These are phyloP conservation scores for Aureobasidium sp. DNA, from an alignment of 2,329 filamentous ascomycete species.

Conservation along the genomic window DNA sequence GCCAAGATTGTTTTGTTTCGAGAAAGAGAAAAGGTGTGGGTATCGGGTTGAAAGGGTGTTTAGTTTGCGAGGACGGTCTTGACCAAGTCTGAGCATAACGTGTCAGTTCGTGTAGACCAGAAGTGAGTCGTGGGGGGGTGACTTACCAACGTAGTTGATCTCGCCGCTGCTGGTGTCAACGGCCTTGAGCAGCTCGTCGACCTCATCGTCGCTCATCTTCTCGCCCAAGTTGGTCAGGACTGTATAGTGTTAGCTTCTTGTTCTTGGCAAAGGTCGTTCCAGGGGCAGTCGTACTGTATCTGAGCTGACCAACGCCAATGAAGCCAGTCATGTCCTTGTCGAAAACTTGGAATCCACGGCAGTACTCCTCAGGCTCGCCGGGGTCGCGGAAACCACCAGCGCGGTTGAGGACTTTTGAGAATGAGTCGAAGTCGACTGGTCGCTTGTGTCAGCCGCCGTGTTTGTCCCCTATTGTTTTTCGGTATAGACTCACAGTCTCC, in stretches of 20 bases:
- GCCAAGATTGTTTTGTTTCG: slow-evolving; percentile 10
- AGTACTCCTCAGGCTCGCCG: slow-evolving; percentile 96
- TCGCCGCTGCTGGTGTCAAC: slow-evolving; percentile 94
- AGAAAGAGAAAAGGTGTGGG: background rate
- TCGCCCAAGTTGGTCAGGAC: slow-evolving; percentile 96
- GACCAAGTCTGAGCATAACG: slow-evolving; percentile 28
- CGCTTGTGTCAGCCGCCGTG: background rate
- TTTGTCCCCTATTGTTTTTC: background rate
- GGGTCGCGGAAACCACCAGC: slow-evolving; percentile 97
- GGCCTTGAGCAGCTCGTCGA: slow-evolving; percentile 96
- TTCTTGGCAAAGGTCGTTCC: background rate
- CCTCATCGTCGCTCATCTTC: slow-evolving; percentile 99
- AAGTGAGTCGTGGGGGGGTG: background rate
- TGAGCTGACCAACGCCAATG: slow-evolving; percentile 94
- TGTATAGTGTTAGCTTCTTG: background rate
- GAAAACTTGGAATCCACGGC: slow-evolving; percentile 97
- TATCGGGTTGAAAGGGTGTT: background rate
- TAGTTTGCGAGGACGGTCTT: slow-evolving; percentile 36
- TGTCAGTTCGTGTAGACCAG: background rate
- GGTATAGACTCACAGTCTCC: slow-evolving; percentile 73
- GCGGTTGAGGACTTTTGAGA: slow-evolving; percentile 93
- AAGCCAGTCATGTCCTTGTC: slow-evolving; percentile 98
- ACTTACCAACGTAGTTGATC: slow-evolving; percentile 91
- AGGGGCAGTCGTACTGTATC: slow-evolving; percentile 56
- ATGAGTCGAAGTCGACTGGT: slow-evolving; percentile 93